A percentile compares a stretch with the other conserved stretches of the same genome.
phyloP scores from a whole-genome alignment of 768 basidiomycete genomes.

The Psilocybe cyanescens region DNA sequence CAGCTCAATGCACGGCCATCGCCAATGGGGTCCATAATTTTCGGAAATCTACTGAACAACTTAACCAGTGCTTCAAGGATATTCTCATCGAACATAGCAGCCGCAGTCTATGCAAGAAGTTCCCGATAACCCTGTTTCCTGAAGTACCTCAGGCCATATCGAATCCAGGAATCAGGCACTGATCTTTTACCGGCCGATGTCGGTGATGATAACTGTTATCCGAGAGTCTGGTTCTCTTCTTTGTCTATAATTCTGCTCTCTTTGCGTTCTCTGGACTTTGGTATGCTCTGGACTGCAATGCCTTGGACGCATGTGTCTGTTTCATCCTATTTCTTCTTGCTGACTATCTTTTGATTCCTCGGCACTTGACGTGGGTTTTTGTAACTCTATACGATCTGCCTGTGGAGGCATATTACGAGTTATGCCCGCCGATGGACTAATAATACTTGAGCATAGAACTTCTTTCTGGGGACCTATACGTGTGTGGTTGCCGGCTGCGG shows the following conservation, averaged over 20 bases:
- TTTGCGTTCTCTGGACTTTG: too few species aligned
- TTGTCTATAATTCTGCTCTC: neutral
- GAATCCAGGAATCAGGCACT: constrained; percentile 9
- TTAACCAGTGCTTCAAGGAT: constrained; percentile 36
- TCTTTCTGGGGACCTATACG: neutral
- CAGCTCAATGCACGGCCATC: constrained; percentile 42
- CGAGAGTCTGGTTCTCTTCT: neutral
- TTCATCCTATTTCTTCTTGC: neutral
- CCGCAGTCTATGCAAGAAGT: constrained; percentile 49
- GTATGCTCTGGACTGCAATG: too few species aligned
- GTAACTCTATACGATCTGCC: neutral
- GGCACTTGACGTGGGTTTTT: neutral
- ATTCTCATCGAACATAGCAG: constrained; percentile 54
- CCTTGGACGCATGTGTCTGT: too few species aligned
- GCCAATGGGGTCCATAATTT: constrained; percentile 45
- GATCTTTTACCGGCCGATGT: neutral
- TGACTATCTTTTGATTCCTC: neutral
- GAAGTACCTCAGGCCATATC: constrained; percentile 27
- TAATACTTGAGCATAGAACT: neutral
- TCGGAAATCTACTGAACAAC: constrained; percentile 39
- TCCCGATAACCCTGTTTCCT: constrained; percentile 48
- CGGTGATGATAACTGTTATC: neutral
- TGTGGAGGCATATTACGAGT: neutral
- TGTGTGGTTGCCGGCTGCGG: too few species aligned
- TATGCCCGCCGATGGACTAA: neutral